Evolutionary conservation across 345 rosid species (phyloP), one percentile per base, ranked within the genome.

Genomic region (Clarkia xantiana): DNA sequence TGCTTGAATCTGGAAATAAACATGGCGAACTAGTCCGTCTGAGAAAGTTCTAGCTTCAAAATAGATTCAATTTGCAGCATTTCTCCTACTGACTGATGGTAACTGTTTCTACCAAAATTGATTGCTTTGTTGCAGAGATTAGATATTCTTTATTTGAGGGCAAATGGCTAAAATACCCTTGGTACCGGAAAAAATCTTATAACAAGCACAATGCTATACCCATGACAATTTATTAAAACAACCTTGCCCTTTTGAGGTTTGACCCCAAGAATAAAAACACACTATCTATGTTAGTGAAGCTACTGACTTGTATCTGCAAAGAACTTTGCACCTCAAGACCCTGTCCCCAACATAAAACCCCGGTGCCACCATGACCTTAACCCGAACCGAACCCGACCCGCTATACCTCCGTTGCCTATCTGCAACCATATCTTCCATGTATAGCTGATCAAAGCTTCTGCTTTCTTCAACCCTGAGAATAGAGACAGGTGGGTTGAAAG

Each of bases 281-380:
- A 0, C 36, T 29, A 0, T 29, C 9, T 45, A 17, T 38, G 19
- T 17, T 42, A 18, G n/a, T 63, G 42, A 77, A 53, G 72, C 60
- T 55, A 60, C 56, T 61, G 78, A 57, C 70, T 79, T 83, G 23
- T 79, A 73, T 75, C 84, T 76, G 68, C 96, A 84, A 22, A 91
- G 73, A 62, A 86, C 98, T 81, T 86, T 86, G 61, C 98, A 84
- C 65, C 81, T 84, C 62, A 91, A 63, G 57, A 86, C 86, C 69
- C 68, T 81, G 20, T 71, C 86, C 42, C 72, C 78, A 39, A 91
- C 81, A 65, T 86, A 91, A 64, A 83, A 91, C 11, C 96, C 94
- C 0, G 96, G 98, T 83, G 81, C 81, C 40, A 86, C 94, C 98
- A 83, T 86, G 62, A 81, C 68, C 82, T 84, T 91, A 46, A 86